phyloP scores from a whole-genome alignment of 2,329 filamentous ascomycete genomes.

The Pyrenophora seminiperda region DNA sequence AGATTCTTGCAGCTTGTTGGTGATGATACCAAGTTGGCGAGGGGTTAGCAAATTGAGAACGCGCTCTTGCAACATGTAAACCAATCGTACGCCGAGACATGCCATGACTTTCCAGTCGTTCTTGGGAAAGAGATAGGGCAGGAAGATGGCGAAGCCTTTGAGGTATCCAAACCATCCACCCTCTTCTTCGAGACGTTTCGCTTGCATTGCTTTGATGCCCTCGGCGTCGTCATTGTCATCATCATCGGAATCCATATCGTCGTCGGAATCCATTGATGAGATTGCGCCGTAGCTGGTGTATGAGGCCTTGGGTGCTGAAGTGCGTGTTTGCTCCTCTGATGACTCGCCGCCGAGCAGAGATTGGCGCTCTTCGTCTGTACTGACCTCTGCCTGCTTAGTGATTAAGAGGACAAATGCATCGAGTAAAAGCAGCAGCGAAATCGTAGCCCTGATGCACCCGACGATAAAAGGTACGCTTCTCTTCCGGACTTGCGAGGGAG shows the following conservation, averaged over 20 bases:
- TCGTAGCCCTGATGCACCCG: conserved; percentile 26
- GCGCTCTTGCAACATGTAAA: conserved; percentile 73
- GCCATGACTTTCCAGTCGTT: conserved; percentile 69
- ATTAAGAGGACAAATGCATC: conserved; percentile 39
- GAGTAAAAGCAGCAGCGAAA: conserved; percentile 33
- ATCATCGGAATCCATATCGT: conserved; percentile 17
- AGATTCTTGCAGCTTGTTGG: conserved; percentile 63
- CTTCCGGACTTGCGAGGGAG: conserved; percentile 20
- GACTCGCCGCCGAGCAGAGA: conserved; percentile 58
- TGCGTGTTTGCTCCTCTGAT: conserved; percentile 24
- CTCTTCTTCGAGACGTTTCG: conserved; percentile 71
- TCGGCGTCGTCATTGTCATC: conserved; percentile 55
- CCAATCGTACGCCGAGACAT: conserved; percentile 67
- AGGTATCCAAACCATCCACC: conserved; percentile 79
- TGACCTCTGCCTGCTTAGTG: conserved; percentile 37
- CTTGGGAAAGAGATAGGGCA: conserved; percentile 79
- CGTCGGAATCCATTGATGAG: background rate
- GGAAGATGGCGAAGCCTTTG: conserved; percentile 73
- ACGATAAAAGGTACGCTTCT: conserved; percentile 31
- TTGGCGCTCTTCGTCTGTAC: conserved; percentile 63
- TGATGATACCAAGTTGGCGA: conserved; percentile 79
- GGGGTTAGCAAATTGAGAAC: conserved; percentile 77
- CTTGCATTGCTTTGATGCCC: conserved; percentile 58
- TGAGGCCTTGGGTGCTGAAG: conserved; percentile 46
- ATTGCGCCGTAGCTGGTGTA: conserved; percentile 44